These are phyloP conservation scores for Pichia thaimueangensis DNA, from an alignment of 805 yeast species.

Conservation along the genomic window DNA sequence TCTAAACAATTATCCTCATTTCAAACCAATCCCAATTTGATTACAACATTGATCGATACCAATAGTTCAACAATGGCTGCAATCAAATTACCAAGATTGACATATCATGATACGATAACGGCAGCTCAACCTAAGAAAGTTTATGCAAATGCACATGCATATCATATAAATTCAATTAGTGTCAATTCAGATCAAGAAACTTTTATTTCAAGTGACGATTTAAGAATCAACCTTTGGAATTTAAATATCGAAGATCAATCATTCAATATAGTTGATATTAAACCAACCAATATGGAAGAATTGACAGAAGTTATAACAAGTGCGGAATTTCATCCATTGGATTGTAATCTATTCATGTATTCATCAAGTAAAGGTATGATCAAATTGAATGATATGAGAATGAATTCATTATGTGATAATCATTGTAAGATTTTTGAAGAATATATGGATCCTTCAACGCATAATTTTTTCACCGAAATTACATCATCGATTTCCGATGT, in stretches of 20 bases:
- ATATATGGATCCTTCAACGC: constrained; percentile 84
- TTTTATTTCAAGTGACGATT: constrained; percentile 85
- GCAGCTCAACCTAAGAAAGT: constrained; percentile 91
- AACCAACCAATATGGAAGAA: constrained; percentile 98
- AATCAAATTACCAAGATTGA: constrained; percentile 77
- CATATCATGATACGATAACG: constrained; percentile 91
- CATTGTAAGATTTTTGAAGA: constrained; percentile 89
- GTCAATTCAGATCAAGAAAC: constrained; percentile 96
- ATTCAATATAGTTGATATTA: constrained; percentile 94
- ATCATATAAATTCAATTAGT: constrained; percentile 93
- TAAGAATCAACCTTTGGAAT: constrained; percentile 94
- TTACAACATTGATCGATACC: constrained; percentile 6
- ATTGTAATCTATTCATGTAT: constrained; percentile 92
- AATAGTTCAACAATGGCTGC: constrained; percentile 21
- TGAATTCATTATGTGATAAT: constrained; percentile 86
- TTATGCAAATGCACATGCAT: constrained; percentile 95
- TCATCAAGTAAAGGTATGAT: constrained; percentile 93
- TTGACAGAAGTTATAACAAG: constrained; percentile 95
- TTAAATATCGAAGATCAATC: constrained; percentile 89
- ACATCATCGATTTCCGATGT: constrained; percentile 92
- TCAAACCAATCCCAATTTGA: constrained; percentile 21
- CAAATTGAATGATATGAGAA: constrained; percentile 94
- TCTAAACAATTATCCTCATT: constrained; percentile 24
- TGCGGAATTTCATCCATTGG: constrained; percentile 91
- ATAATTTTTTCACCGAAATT: constrained; percentile 95